These are phyloP conservation scores for Colletotrichum somersetense DNA, from an alignment of 2,329 filamentous ascomycete species.

Conservation along the genomic window DNA sequence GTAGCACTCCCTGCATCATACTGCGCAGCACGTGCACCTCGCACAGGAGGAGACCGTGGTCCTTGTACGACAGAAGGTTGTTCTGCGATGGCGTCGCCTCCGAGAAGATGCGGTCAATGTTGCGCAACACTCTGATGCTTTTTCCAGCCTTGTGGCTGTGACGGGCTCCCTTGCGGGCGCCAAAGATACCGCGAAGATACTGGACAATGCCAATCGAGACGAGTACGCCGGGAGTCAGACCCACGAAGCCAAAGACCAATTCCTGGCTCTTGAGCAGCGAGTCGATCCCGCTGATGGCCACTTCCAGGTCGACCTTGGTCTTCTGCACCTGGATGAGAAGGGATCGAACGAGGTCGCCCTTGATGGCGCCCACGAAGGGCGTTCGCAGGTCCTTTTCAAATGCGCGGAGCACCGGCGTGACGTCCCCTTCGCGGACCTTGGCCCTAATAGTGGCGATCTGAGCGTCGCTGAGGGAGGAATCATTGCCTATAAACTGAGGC, in stretches of 20 bases:
- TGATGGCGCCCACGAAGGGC: conserved; percentile 85
- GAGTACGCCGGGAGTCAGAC: conserved; percentile 91
- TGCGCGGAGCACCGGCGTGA: conserved; percentile 90
- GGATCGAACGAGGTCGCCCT: conserved; percentile 88
- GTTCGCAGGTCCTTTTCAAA: conserved; percentile 90
- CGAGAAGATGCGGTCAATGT: conserved; percentile 85
- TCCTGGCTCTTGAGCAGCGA: conserved; percentile 95
- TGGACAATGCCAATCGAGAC: conserved; percentile 81
- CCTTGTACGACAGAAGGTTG: conserved; percentile 87
- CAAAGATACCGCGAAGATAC: conserved; percentile 79
- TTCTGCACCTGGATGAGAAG: conserved; percentile 98
- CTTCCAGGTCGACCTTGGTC: conserved; percentile 97
- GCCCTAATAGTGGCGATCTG: conserved; percentile 81
- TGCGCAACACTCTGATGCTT: conserved; percentile 83
- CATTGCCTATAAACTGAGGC: conserved; percentile 68
- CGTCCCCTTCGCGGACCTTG: conserved; percentile 90
- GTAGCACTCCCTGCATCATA: conserved; percentile 76
- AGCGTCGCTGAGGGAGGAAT: conserved; percentile 68
- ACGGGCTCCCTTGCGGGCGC: conserved; percentile 76
- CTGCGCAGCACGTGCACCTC: conserved; percentile 87
- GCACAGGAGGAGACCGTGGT: conserved; percentile 90
- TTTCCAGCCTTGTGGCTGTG: conserved; percentile 75
- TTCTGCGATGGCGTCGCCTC: conserved; percentile 77
- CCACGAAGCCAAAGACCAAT: conserved; percentile 96
- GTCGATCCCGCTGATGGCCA: conserved; percentile 96